These are phyloP conservation scores for Monilinia vaccinii-corymbosi DNA, from an alignment of 2,329 filamentous ascomycete genomes.

Conservation along the genomic window DNA sequence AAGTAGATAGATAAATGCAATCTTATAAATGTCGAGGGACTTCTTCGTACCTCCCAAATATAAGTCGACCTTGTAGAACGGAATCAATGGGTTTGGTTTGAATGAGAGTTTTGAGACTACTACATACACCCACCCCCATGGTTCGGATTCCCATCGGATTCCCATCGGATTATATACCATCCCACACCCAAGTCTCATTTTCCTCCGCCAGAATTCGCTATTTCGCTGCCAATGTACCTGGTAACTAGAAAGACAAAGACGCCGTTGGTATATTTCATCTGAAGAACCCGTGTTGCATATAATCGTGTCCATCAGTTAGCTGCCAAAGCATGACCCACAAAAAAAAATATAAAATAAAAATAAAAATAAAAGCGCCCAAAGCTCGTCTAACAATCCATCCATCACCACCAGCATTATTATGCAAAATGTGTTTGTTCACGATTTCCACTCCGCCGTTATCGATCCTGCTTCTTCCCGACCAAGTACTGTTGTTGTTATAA, in stretches of 20 bases:
- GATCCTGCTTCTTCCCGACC: background rate
- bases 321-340: background rate
- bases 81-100: no score
- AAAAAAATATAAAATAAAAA: no score
- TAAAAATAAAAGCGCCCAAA: background rate
- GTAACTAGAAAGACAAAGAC: background rate
- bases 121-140: background rate
- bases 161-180: background rate
- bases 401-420: background rate
- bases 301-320: background rate
- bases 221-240: background rate
- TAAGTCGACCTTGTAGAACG: no score
- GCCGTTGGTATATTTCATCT: background rate
- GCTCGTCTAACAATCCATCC: background rate
- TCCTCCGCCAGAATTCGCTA: background rate
- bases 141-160: background rate
- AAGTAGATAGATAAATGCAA: background rate
- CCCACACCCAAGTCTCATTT: background rate
- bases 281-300: background rate
- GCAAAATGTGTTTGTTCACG: background rate
- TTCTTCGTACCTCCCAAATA: no score
- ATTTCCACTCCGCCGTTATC: background rate
- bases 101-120: background rate
- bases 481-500: background rate
- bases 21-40: no score